phyloP scores from a whole-genome alignment of 1,139 yeast genomes.

The Suhomyces bolitotheri region DNA sequence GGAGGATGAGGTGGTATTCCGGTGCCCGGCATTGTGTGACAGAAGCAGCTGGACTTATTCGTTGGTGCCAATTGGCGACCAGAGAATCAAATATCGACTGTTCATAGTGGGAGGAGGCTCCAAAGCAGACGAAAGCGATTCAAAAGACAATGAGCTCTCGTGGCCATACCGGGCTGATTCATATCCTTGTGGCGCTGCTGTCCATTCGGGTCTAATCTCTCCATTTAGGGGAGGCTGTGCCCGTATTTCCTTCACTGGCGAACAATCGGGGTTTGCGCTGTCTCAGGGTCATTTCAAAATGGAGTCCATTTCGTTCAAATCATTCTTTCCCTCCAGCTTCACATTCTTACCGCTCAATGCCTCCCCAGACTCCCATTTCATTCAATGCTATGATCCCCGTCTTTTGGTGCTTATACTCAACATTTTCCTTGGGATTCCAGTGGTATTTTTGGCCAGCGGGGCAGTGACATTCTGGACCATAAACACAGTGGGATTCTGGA shows the following conservation, averaged over 20 bases:
- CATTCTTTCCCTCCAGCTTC: constrained; percentile 76
- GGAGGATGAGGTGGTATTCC: constrained; percentile 52
- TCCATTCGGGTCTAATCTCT: constrained; percentile 79
- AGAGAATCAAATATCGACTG: constrained; percentile 67
- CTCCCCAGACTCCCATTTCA: constrained; percentile 17
- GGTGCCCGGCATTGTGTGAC: constrained; percentile 90
- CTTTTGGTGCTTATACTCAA: constrained; percentile 56
- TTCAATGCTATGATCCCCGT: constrained; percentile 69
- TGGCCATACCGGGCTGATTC: constrained; percentile 85
- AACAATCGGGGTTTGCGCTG: constrained; percentile 49
- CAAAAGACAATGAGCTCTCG: neutral
- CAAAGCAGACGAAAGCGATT: neutral
- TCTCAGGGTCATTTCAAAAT: constrained; percentile 50
- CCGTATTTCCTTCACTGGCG: constrained; percentile 57
- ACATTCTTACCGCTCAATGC: constrained; percentile 43
- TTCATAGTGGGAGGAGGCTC: constrained; percentile 70
- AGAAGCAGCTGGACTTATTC: constrained; percentile 77
- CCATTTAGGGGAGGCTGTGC: constrained; percentile 84
- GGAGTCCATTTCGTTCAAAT: constrained; percentile 61
- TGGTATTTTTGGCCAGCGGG: constrained; percentile 58
- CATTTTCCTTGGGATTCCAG: constrained; percentile 57
- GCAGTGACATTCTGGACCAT: constrained; percentile 61
- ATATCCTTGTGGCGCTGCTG: constrained; percentile 86
- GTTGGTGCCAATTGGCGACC: constrained; percentile 72
- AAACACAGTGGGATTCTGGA: constrained; percentile 80